A percentile compares a stretch with the other conserved stretches of the same genome.
These are phyloP conservation scores for Scedosporium boydii DNA, from an alignment of 2,329 filamentous ascomycete species.

Conservation along the genomic window DNA sequence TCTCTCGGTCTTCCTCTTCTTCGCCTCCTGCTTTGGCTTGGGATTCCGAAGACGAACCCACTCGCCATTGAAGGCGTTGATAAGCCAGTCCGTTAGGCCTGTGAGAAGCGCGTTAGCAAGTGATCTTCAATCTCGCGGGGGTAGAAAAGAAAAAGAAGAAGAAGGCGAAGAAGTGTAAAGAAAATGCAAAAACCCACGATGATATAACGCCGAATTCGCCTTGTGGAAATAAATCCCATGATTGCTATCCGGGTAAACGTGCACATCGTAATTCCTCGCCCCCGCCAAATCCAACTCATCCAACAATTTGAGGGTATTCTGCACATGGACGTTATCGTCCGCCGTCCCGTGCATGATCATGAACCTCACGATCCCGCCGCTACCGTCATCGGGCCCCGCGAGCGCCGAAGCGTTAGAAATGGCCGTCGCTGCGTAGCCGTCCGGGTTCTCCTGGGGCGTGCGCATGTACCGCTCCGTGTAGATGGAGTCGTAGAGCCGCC, in stretches of 20 bases:
- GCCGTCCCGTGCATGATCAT: slow-evolving; percentile 93
- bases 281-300: slow-evolving; percentile 75
- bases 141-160: neutral
- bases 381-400: slow-evolving; percentile 24
- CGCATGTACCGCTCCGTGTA: slow-evolving; percentile 98
- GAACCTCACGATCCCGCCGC: slow-evolving; percentile 64
- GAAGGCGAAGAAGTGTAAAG: slow-evolving; percentile 5
- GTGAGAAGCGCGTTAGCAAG: neutral
- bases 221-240: slow-evolving; percentile 94
- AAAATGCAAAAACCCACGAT: slow-evolving; percentile 59
- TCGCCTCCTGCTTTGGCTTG: slow-evolving; percentile 1
- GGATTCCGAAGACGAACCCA: slow-evolving; percentile 54
- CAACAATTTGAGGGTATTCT: slow-evolving; percentile 80
- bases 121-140: neutral
- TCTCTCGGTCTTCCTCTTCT: neutral
- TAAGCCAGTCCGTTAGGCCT: slow-evolving; percentile 82
- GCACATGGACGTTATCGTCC: slow-evolving; percentile 96
- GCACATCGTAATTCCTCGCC: slow-evolving; percentile 91
- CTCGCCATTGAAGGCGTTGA: slow-evolving; percentile 96
- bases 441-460: slow-evolving; percentile 71
- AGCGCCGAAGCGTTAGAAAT: slow-evolving; percentile 69
- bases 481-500: slow-evolving; percentile 88
- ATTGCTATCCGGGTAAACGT: slow-evolving; percentile 93
- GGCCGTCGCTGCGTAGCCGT: slow-evolving; percentile 66
- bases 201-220: slow-evolving; percentile 82